Evolutionary conservation across 169 alveolate species (phyloP).

Genomic region (Eimeria sp.): DNA sequence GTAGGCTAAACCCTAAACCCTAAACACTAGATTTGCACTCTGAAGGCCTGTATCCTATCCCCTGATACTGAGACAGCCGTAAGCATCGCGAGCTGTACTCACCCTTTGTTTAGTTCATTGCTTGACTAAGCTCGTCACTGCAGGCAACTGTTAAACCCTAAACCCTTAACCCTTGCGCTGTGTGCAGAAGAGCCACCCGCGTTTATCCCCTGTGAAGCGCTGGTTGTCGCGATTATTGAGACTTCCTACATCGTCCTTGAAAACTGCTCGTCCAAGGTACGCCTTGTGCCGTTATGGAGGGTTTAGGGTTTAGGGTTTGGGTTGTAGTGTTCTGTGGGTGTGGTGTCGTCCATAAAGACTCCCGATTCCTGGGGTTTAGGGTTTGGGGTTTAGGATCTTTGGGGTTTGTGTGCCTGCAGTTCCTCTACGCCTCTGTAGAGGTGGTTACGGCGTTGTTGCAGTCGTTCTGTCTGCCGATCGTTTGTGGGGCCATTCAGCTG

Average conservation of each 20-base stretch:
- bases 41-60: no score
- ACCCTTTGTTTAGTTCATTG: neutral
- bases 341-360: neutral
- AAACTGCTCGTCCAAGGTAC: conserved; percentile 80
- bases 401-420: conserved; percentile 31
- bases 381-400: conserved; percentile 26
- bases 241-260: conserved; percentile 77
- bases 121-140: no score
- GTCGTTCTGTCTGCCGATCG: conserved; percentile 73
- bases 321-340: neutral
- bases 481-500: conserved; percentile 74
- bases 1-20: conserved; percentile 8
- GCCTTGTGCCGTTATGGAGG: neutral
- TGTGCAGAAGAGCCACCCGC: conserved; percentile 40
- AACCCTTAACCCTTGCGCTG: conserved; percentile 18
- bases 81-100: neutral
- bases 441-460: conserved; percentile 69
- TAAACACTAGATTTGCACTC: neutral
- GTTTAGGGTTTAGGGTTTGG: conserved; percentile 28
- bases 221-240: conserved; percentile 70
- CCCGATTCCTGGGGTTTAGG: conserved; percentile 23
- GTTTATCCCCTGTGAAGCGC: conserved; percentile 73
- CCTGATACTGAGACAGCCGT: neutral
- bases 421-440: conserved; percentile 74
- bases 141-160: neutral